Evolutionary conservation across 148 eudicot genomes (phyloP).

Genomic region (Silene latifolia): DNA sequence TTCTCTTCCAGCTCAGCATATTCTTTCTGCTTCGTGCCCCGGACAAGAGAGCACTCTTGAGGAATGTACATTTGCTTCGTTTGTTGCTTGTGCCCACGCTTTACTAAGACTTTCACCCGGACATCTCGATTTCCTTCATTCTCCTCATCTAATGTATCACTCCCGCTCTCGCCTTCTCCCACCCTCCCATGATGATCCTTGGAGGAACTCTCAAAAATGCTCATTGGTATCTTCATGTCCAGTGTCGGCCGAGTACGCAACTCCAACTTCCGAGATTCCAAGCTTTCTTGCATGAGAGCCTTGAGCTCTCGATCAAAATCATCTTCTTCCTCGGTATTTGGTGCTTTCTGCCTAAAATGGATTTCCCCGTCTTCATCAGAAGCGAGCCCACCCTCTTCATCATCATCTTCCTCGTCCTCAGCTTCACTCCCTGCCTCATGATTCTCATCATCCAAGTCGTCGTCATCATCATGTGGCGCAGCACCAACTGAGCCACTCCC

Average conservation of each 20-base stretch:
- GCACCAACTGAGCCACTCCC: conserved; percentile 64
- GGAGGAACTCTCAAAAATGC: conserved; percentile 59
- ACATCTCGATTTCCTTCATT: conserved; percentile 72
- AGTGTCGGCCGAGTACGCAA: conserved; percentile 76
- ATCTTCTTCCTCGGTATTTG: conserved; percentile 69
- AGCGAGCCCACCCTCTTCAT: conserved; percentile 54
- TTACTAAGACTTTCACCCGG: conserved; percentile 83
- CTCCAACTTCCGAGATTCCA: conserved; percentile 90
- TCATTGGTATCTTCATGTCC: conserved; percentile 95
- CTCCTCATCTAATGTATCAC: conserved; percentile 81
- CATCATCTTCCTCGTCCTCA: conserved; percentile 73
- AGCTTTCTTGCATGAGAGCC: conserved; percentile 97
- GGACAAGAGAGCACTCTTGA: conserved; percentile 81
- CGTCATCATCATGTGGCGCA: conserved; percentile 64
- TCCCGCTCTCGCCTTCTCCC: conserved; percentile 81
- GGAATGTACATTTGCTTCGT: conserved; percentile 88
- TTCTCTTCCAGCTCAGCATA: conserved; percentile 98
- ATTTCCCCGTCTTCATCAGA: conserved; percentile 93
- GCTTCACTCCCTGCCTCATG: conserved; percentile 62
- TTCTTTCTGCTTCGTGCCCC: conserved; percentile 91
- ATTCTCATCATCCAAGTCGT: conserved; percentile 68
- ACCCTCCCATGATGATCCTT: conserved; percentile 73
- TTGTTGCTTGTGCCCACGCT: conserved; percentile 94
- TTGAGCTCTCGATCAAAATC: conserved; percentile 89
- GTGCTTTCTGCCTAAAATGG: conserved; percentile 71